Percentiles rank a stretch among this genome's conserved stretches.
phyloP scores from a whole-genome alignment of 257 asterid genomes.

The Haberlea rhodopensis region DNA sequence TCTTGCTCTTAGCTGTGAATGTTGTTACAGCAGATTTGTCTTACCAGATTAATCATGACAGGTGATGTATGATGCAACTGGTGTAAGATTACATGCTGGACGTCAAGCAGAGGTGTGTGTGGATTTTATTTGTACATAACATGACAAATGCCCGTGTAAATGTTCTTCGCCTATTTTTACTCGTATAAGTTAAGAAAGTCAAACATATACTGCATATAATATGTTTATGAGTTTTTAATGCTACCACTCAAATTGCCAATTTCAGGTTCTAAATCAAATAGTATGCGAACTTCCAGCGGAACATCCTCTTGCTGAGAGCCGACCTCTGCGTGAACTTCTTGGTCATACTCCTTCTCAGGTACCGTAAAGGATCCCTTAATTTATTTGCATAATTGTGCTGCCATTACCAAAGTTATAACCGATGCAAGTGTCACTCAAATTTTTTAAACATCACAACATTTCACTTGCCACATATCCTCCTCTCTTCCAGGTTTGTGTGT shows the following conservation, averaged over 20 bases:
- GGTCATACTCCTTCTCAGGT: conserved; percentile 99
- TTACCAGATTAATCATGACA: conserved; percentile 29
- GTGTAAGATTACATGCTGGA: conserved; percentile 95
- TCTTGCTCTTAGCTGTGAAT: neutral
- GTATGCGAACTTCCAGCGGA: conserved; percentile 91
- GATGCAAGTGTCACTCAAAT: neutral
- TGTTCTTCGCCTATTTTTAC: conserved; percentile 6
- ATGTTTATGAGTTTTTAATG: conserved; percentile 5
- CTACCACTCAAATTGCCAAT: conserved; percentile 23
- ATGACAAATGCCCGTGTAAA: conserved; percentile 16
- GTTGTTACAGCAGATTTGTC: neutral
- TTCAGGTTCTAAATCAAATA: conserved; percentile 89
- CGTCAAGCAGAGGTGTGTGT: conserved; percentile 97
- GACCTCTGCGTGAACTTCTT: conserved; percentile 92
- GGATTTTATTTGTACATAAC: too few species aligned
- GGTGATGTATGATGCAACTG: conserved; percentile 99
- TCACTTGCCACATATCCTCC: neutral
- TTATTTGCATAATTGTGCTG: neutral
- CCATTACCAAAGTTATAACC: neutral
- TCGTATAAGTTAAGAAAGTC: neutral
- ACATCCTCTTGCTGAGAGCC: conserved; percentile 93
- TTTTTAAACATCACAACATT: neutral
- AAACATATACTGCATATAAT: neutral
- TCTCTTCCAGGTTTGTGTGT: too few species aligned
- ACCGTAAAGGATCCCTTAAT: neutral